A percentile compares a stretch with the other conserved stretches of the same genome.
Evolutionary conservation across 805 yeast genomes (phyloP).

Genomic region (Teunomyces atbi): DNA sequence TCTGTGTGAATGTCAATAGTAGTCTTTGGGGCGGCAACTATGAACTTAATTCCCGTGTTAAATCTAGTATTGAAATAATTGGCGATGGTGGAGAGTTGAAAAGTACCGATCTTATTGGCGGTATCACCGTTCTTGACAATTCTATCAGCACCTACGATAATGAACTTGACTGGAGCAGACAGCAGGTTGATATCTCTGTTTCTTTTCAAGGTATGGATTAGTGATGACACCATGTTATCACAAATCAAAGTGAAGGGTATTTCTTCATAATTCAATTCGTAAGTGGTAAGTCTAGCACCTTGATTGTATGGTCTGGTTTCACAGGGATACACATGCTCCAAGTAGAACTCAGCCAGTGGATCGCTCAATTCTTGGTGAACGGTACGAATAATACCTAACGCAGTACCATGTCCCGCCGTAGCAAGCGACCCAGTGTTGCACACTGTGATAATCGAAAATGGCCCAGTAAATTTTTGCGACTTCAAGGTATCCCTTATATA

Average conservation of each 20-base stretch:
- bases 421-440: slow-evolving; percentile 97
- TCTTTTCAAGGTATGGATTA: slow-evolving; percentile 49
- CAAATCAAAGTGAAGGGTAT: slow-evolving; percentile 89
- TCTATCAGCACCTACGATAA: slow-evolving; percentile 94
- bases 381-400: slow-evolving; percentile 86
- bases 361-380: slow-evolving; percentile 42
- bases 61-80: slow-evolving; percentile 38
- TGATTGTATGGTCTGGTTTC: slow-evolving; percentile 97
- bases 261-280: slow-evolving; percentile 78
- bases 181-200: slow-evolving; percentile 21
- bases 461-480: slow-evolving; percentile 52
- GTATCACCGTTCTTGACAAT: slow-evolving; percentile 92
- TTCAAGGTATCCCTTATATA: slow-evolving; percentile 52
- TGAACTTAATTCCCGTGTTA: slow-evolving; percentile 61
- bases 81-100: slow-evolving; percentile 77
- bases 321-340: slow-evolving; percentile 77
- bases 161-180: slow-evolving; percentile 73
- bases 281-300: slow-evolving; percentile 91
- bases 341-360: slow-evolving; percentile 31
- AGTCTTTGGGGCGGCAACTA: slow-evolving; percentile 94
- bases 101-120: slow-evolving; percentile 95
- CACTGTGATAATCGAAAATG: slow-evolving; percentile 81
- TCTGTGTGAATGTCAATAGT: slow-evolving; percentile 72
- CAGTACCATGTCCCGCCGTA: slow-evolving; percentile 97
- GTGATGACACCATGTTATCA: slow-evolving; percentile 87